Percentiles rank a stretch among this genome's conserved stretches.
phyloP scores from a whole-genome alignment of 2,329 filamentous ascomycete species.

The Neopestalotiopsis rosae region DNA sequence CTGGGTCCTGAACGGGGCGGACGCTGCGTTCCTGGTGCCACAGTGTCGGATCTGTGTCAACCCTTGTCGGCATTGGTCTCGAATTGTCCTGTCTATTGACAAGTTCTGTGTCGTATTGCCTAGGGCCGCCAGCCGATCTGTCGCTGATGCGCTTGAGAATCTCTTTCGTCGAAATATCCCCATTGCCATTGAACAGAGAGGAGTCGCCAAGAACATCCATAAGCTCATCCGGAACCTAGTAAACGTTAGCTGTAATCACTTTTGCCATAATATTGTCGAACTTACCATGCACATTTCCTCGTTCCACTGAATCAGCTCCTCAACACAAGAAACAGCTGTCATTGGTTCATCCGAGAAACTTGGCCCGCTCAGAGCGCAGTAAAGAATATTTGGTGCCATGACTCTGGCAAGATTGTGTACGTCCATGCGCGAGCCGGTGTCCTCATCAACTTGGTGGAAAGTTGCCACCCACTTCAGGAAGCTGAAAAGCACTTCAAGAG shows the following conservation, averaged over 20 bases:
- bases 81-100: conserved; percentile 64
- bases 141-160: conserved; percentile 94
- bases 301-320: conserved; percentile 88
- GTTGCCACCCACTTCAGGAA: conserved; percentile 98
- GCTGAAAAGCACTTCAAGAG: conserved; percentile 91
- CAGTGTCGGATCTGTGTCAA: conserved; percentile 86
- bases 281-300: conserved; percentile 97
- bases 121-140: conserved; percentile 58
- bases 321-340: conserved; percentile 89
- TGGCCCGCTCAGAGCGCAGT: conserved; percentile 68
- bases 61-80: conserved; percentile 62
- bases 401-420: conserved; percentile 96
- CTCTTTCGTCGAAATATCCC: conserved; percentile 94
- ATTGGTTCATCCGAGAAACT: conserved; percentile 87
- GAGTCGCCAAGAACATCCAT: conserved; percentile 85
- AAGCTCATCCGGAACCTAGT: conserved; percentile 89
- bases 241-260: conserved; percentile 2
- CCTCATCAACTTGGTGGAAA: conserved; percentile 96
- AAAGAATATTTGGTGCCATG: conserved; percentile 94
- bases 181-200: conserved; percentile 77
- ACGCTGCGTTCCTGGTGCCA: conserved; percentile 87
- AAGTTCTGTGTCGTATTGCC: conserved; percentile 67
- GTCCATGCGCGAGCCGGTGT: conserved; percentile 98
- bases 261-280: conserved; percentile 25
- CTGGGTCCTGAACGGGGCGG: conserved; percentile 73